phyloP scores from a whole-genome alignment of 2,329 filamentous ascomycete genomes.

The Ascocoryne sarcoides region DNA sequence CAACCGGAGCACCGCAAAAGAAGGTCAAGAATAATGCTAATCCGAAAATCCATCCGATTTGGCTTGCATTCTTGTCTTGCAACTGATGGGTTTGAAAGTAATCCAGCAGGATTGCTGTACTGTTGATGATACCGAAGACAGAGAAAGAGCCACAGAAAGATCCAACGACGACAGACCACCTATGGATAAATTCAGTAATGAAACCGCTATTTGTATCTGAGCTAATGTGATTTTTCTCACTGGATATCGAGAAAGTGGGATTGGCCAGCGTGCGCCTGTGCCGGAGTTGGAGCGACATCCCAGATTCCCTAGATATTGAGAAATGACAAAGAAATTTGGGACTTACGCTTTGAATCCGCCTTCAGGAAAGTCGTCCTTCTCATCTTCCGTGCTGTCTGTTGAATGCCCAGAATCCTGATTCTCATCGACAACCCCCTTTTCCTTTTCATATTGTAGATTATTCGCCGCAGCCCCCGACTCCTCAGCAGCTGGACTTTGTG shows the following conservation, averaged over 20 bases:
- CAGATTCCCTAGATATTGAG: background rate
- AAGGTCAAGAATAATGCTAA: slow-evolving; percentile 61
- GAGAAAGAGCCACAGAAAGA: slow-evolving; percentile 54
- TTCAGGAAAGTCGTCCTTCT: slow-evolving; percentile 48
- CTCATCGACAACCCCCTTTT: slow-evolving; percentile 9
- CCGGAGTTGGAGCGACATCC: too few species aligned
- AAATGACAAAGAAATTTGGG: background rate
- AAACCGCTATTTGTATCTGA: too few species aligned
- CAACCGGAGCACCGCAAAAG: slow-evolving; percentile 59
- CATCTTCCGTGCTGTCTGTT: slow-evolving; percentile 11
- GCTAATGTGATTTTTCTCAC: too few species aligned
- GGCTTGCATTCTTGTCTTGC: slow-evolving; percentile 44
- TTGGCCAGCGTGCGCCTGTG: too few species aligned
- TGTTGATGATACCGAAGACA: slow-evolving; percentile 55
- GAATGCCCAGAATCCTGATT: slow-evolving; percentile 11
- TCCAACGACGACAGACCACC: slow-evolving; percentile 58
- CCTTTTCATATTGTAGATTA: background rate
- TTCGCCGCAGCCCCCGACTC: slow-evolving; percentile 6
- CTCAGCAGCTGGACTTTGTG: slow-evolving; percentile 2
- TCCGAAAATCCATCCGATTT: slow-evolving; percentile 50
- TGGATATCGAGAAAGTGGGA: too few species aligned
- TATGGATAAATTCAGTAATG: background rate
- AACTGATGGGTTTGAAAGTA: slow-evolving; percentile 56
- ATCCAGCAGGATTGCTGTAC: slow-evolving; percentile 52
- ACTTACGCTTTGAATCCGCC: slow-evolving; percentile 45